These are phyloP conservation scores for Paracamarosporium sp. DNA, from an alignment of 2,329 filamentous ascomycete species.

Conservation along the genomic window DNA sequence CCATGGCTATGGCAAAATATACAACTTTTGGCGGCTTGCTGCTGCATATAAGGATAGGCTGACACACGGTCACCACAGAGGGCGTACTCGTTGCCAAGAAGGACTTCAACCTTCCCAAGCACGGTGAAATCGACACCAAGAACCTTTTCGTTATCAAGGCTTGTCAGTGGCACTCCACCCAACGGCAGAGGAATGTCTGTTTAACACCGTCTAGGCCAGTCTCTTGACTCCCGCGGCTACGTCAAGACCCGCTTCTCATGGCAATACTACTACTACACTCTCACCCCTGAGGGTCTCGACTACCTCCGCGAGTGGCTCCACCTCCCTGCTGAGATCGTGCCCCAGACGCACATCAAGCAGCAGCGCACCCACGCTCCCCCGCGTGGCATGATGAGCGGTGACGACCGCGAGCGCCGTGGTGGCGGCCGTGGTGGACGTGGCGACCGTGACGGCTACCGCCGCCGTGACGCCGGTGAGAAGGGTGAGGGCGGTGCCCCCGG, in stretches of 20 bases:
- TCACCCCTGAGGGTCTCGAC: constrained; percentile 99
- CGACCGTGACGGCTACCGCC: constrained; percentile 83
- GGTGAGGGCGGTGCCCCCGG: constrained; percentile 48
- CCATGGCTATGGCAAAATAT: constrained; percentile 49
- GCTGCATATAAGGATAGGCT: constrained; percentile 50
- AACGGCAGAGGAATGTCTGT: background rate
- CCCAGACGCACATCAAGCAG: constrained; percentile 99
- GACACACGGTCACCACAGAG: constrained; percentile 61
- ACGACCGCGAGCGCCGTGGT: constrained; percentile 83
- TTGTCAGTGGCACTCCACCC: constrained; percentile 50
- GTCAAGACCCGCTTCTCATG: constrained; percentile 99
- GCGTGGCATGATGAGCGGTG: constrained; percentile 91
- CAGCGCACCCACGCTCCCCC: constrained; percentile 98
- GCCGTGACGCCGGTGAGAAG: constrained; percentile 72
- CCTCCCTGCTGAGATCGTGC: constrained; percentile 98
- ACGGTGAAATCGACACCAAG: constrained; percentile 98
- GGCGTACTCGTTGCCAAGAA: constrained; percentile 96
- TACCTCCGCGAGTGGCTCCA: constrained; percentile 99
- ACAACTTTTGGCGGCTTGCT: constrained; percentile 34
- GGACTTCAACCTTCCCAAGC: constrained; percentile 98
- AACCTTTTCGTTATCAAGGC: constrained; percentile 99
- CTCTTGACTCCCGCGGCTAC: constrained; percentile 95
- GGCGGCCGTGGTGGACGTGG: constrained; percentile 62
- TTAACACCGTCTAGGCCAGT: constrained; percentile 67
- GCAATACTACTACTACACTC: constrained; percentile 90